phyloP scores from a whole-genome alignment of 2,329 filamentous ascomycete species.

The Ascochyta clinopodiicola region DNA sequence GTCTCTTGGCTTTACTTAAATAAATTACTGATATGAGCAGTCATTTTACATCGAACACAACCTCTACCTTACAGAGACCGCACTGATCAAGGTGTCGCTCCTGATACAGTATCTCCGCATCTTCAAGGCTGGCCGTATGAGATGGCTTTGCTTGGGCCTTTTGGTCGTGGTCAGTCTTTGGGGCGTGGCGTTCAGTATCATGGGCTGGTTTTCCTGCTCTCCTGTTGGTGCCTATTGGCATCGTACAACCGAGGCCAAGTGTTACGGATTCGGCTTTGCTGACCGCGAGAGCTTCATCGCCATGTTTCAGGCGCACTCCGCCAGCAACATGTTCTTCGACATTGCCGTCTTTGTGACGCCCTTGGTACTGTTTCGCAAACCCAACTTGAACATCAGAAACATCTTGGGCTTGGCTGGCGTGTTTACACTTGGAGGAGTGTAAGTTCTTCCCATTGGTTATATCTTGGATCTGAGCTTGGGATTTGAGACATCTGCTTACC shows the following conservation, averaged over 20 bases:
- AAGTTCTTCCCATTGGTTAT: slow-evolving; percentile 16
- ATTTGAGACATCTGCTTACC: slow-evolving; percentile 15
- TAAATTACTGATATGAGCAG: slow-evolving; percentile 13
- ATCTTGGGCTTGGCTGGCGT: slow-evolving; percentile 40
- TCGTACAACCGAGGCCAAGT: slow-evolving; percentile 25
- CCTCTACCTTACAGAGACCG: slow-evolving; percentile 39
- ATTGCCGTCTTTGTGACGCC: slow-evolving; percentile 41
- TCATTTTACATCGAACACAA: slow-evolving; percentile 38
- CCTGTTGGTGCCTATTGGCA: slow-evolving; percentile 37
- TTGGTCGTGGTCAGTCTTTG: slow-evolving; percentile 36
- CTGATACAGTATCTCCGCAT: slow-evolving; percentile 48
- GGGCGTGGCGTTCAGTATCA: slow-evolving; percentile 38
- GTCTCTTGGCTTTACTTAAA: not conserved
- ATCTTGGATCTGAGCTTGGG: no score
- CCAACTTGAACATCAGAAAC: slow-evolving; percentile 37
- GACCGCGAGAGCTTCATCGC: slow-evolving; percentile 28
- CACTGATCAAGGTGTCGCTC: slow-evolving; percentile 46
- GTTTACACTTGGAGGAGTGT: slow-evolving; percentile 43
- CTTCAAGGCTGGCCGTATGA: slow-evolving; percentile 41
- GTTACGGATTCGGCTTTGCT: slow-evolving; percentile 39
- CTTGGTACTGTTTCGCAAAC: slow-evolving; percentile 37
- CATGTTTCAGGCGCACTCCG: slow-evolving; percentile 37
- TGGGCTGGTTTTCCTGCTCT: slow-evolving; percentile 43
- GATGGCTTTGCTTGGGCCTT: slow-evolving; percentile 34
- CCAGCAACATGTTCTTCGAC: slow-evolving; percentile 46